These are phyloP conservation scores for Hericium alpestre DNA, from an alignment of 768 basidiomycete genomes.

Conservation along the genomic window DNA sequence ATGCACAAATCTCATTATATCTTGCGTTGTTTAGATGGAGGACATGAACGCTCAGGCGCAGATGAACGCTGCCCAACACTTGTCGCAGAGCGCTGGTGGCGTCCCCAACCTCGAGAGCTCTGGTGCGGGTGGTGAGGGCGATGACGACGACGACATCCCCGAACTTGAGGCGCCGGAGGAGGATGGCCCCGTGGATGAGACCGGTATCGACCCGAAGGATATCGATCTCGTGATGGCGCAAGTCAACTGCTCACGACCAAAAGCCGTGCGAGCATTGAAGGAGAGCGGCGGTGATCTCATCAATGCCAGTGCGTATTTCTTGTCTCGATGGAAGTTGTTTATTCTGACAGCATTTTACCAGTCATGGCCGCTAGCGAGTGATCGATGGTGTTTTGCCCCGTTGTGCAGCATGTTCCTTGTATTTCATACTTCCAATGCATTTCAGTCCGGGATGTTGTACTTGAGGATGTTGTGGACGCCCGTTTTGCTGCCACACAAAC, in stretches of 20 bases:
- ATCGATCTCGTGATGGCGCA: constrained; percentile 90
- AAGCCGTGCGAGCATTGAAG: constrained; percentile 84
- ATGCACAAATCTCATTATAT: not conserved
- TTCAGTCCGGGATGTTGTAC: not conserved
- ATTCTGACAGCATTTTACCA: constrained; percentile 19
- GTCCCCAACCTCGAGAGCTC: constrained; percentile 40
- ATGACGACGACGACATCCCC: constrained; percentile 65
- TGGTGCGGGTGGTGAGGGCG: constrained; percentile 48
- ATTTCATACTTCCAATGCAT: constrained; percentile 5
- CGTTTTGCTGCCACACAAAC: too few relatives aligned
- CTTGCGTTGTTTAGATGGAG: constrained; percentile 46
- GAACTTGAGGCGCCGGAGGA: constrained; percentile 77
- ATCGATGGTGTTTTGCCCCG: constrained; percentile 24
- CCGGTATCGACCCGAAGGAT: constrained; percentile 85
- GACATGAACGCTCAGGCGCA: constrained; percentile 79
- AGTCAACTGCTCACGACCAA: constrained; percentile 83
- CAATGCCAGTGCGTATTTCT: constrained; percentile 75
- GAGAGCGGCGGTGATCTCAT: constrained; percentile 90
- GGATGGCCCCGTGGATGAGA: constrained; percentile 75
- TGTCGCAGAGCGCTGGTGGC: constrained; percentile 42
- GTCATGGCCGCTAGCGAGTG: constrained; percentile 93
- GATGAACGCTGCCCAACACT: constrained; percentile 69
- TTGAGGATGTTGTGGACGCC: not conserved
- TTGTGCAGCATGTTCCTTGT: constrained; percentile 20
- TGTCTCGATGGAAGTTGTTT: not conserved